Base-by-base conservation (phyloP, 2,329 filamentous ascomycete species). In the Phialemonium atrogriseum region DNA sequence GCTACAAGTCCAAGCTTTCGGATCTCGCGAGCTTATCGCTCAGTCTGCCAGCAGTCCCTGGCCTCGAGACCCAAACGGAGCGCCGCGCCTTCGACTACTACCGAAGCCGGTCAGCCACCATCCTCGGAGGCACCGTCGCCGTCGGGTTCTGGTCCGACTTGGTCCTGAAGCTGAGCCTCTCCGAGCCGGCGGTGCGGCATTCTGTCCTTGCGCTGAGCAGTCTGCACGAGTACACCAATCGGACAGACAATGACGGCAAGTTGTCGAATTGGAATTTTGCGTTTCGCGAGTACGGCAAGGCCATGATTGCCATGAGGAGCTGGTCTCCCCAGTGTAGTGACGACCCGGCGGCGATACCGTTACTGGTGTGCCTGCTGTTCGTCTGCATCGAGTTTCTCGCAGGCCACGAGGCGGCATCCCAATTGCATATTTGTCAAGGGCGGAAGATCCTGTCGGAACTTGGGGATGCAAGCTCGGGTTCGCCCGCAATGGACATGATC, bases 341-440 rank as follows among this genome's bases (percentile, higher is more conserved):
- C 21, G 40, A 42, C 34, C 42, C 43, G 22, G 56, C 61, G 15
- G 56, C 56, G 36, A 47, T 52, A 4, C 50, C 58, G 1, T 42
- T 72, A 11, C 49, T 69, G 4, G 62, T 62, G 5, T 70, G 66
- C 38, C 46, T 70, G 1, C 49, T 73, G 14, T 47, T 73, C 38
- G 64, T 68, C 15, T 69, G 67, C 41, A 62, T 73, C 29, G 70
- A 73, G 46, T 68, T 69, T 41, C 54, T 74, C 36, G 65, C 66
- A 20, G 63, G 66, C 22, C 63, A 72, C 35, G 60, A 64, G 25
- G 46, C 49, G 5, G 58, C 60, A 8, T 64, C 68, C 0, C 55
- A 64, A 27, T 49, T 64, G 34, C 63, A 66, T 29, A 60, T 66
- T 11, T 50, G 52, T 11, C 60, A 66, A 37, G 63, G 62, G 7